A percentile compares a stretch with the other conserved stretches of the same genome.
Conservation (phyloP, 495 filamentous ascomycete species). For the Penicillium manginii region DNA sequence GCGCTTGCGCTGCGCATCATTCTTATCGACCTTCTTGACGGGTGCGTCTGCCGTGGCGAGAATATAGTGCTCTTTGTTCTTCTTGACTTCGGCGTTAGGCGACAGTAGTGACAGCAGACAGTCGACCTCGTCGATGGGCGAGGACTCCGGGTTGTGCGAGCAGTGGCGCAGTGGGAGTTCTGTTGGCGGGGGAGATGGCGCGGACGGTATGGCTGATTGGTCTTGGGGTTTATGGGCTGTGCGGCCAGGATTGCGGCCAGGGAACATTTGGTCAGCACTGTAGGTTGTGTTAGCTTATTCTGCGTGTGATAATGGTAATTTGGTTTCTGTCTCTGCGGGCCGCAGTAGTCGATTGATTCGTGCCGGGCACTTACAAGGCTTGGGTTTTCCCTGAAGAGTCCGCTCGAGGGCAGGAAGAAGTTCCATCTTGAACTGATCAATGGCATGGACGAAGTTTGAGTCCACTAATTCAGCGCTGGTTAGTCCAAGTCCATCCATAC, state of each 20-base stretch:
- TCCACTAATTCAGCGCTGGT: slow-evolving; percentile 57
- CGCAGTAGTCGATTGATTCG: not conserved
- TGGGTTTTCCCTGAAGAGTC: slow-evolving; percentile 78
- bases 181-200: slow-evolving; percentile 48
- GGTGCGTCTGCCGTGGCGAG: slow-evolving; percentile 68
- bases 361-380: slow-evolving; percentile 65
- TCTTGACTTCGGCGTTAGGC: slow-evolving; percentile 57
- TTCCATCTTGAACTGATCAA: slow-evolving; percentile 79
- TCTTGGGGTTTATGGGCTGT: slow-evolving; percentile 50
- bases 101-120: slow-evolving; percentile 82
- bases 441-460: slow-evolving; percentile 75
- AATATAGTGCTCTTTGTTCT: slow-evolving; percentile 90
- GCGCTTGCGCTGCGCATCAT: slow-evolving; percentile 27
- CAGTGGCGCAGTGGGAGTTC: slow-evolving; percentile 82
- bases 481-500: slow-evolving; percentile 9
- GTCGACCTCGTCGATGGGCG: slow-evolving; percentile 73
- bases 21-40: slow-evolving; percentile 28
- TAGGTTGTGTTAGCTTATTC: slow-evolving; percentile 13
- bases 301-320: not conserved
- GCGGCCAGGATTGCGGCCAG: slow-evolving; percentile 48
- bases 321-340: not conserved
- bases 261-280: slow-evolving; percentile 67
- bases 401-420: slow-evolving; percentile 69
- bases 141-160: slow-evolving; percentile 79
- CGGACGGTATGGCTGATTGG: slow-evolving; percentile 47